Conservation (phyloP, 805 yeast species). For the Cyberlindnera sargentensis region DNA sequence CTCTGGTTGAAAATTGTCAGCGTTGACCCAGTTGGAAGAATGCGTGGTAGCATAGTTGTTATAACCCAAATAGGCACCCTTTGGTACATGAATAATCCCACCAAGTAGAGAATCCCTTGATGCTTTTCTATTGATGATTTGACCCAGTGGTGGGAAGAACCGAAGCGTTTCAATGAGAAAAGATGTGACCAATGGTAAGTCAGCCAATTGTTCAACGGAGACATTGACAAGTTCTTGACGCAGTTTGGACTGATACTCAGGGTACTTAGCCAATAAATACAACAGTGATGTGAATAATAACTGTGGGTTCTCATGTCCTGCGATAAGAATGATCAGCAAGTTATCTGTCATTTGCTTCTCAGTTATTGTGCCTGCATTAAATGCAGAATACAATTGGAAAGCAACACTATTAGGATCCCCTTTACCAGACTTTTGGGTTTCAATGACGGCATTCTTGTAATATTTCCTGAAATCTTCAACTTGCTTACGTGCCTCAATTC, state of each 20-base stretch:
- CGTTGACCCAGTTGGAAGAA: conserved; percentile 38
- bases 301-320: conserved; percentile 62
- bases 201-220: conserved; percentile 8
- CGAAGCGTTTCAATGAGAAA: conserved; percentile 42
- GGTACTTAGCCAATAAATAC: conserved; percentile 39
- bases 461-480: conserved; percentile 35
- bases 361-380: conserved; percentile 30
- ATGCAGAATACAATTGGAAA: conserved; percentile 34
- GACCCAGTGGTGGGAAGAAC: conserved; percentile 50
- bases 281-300: conserved; percentile 40
- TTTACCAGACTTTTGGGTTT: conserved; percentile 16
- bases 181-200: conserved; percentile 26
- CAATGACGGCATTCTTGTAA: conserved; percentile 29
- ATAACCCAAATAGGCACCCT: conserved; percentile 47
- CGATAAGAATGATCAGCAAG: conserved; percentile 46
- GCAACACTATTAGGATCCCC: conserved; percentile 30
- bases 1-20: conserved; percentile 38
- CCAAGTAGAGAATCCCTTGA: conserved; percentile 34
- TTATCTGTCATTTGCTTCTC: conserved; percentile 46
- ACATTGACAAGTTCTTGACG: conserved; percentile 17
- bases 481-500: conserved; percentile 36
- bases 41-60: conserved; percentile 48
- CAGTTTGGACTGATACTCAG: conserved; percentile 26
- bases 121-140: conserved; percentile 45
- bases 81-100: conserved; percentile 36